These are phyloP conservation scores for Willaertia magna DNA, from an alignment of 208 protist species.

Conservation along the genomic window DNA sequence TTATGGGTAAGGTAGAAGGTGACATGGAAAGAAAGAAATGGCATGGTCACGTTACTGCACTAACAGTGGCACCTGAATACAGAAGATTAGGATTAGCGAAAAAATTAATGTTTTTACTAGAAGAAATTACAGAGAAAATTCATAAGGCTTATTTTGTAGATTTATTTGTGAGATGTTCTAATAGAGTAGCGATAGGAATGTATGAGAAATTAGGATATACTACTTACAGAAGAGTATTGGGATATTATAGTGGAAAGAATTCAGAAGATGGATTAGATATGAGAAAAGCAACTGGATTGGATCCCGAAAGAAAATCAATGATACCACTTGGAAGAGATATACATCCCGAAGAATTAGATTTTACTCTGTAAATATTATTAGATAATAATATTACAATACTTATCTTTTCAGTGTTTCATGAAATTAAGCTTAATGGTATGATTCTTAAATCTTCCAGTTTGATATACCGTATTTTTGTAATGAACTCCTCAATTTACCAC, in stretches of 20 bases:
- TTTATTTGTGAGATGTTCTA: conserved; percentile 93
- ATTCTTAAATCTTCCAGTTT: no score
- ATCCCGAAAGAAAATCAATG: conserved; percentile 56
- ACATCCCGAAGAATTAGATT: conserved; percentile 63
- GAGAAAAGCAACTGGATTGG: conserved; percentile 81
- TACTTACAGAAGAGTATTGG: conserved; percentile 78
- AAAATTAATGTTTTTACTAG: conserved; percentile 83
- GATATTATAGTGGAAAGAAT: conserved; percentile 51
- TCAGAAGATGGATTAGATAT: conserved; percentile 86
- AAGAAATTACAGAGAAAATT: conserved; percentile 40
- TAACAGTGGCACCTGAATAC: conserved; percentile 94
- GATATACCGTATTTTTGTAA: no score
- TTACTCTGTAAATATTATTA: conserved; percentile 3
- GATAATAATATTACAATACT: no score
- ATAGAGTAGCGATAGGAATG: conserved; percentile 91
- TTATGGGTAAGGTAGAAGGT: conserved; percentile 91
- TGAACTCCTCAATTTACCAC: no score
- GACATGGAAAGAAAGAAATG: conserved; percentile 42
- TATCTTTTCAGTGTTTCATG: no score
- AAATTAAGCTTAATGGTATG: no score
- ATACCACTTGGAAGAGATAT: conserved; percentile 55
- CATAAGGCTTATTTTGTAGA: conserved; percentile 97
- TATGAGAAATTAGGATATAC: conserved; percentile 93
- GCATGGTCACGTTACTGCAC: conserved; percentile 96
- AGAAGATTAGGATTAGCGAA: conserved; percentile 80